Conservation (phyloP, 2,329 filamentous ascomycete species). For the Daldinia sp. region DNA sequence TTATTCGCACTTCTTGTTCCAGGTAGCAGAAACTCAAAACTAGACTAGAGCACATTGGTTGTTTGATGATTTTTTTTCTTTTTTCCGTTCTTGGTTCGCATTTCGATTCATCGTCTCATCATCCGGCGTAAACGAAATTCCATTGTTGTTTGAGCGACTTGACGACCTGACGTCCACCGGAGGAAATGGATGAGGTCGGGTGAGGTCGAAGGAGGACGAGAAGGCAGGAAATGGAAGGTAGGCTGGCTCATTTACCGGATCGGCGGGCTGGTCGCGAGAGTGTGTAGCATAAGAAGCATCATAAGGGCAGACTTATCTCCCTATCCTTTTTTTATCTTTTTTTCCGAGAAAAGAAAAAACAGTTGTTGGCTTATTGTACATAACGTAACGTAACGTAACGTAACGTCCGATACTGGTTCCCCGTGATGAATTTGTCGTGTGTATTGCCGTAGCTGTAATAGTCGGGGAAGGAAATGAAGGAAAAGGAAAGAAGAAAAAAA, state of each 20-base stretch:
- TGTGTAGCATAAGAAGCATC: slow-evolving; percentile 5
- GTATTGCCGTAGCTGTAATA: background rate
- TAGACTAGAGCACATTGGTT: background rate
- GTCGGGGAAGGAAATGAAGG: no score
- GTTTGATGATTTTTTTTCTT: background rate
- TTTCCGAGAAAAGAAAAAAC: background rate
- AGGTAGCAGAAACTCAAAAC: background rate
- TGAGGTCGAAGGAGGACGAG: background rate
- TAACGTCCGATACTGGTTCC: background rate
- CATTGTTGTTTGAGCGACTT: background rate
- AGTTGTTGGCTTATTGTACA: background rate
- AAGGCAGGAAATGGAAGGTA: background rate
- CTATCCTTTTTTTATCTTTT: background rate
- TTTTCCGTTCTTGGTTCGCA: background rate
- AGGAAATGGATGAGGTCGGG: background rate
- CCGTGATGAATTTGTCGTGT: background rate
- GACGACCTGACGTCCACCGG: background rate
- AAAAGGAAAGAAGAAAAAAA: no score
- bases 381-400: no score
- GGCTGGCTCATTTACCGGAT: slow-evolving; percentile 2
- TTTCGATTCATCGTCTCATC: background rate
- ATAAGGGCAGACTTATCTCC: background rate
- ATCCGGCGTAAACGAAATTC: background rate
- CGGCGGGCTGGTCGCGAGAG: background rate
- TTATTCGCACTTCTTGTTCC: background rate